Base-by-base conservation (phyloP, 306 rosid genomes). In the Crotalaria pallida region DNA sequence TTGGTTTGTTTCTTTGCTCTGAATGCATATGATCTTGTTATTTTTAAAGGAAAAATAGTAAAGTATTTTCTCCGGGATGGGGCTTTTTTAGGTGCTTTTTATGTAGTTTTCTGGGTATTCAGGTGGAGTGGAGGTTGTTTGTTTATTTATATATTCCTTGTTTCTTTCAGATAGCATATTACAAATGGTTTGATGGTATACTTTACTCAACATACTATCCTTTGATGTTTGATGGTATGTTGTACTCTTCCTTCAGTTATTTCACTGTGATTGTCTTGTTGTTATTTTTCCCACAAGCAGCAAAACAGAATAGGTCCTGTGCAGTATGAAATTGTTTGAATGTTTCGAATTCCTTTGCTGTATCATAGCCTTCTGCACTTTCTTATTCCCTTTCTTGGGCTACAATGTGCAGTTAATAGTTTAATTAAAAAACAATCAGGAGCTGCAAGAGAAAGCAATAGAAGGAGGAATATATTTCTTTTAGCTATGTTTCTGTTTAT, bases 1-100 rank as follows among this genome's bases (percentile, higher is more conserved):
- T 75, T 83, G 98, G 98, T 92, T 78, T 66, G 98, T 92, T 81
- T 89, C 90, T 81, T 59, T 58, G 60, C 86, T 69, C 77, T 52
- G 63, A 21, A 6, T 51, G 51, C 11, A 23, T 47, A n/a, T 16
- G 6, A 11, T 53, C 34, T 55, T 49, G 15, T 75, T 49, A 52
- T 38, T 63, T n/a, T 29, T n/a, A 56, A 33, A 69, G 18, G 60
- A 6, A 57, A 64, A 75, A 38, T 18, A 15, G 21, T 41, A 40
- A 58, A 63, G 11, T 18, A 17, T 59, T 13, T 45, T 48, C 10
- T 74, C 26, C 17, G 58, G 71, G 47, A 58, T 70, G 38, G n/a
- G 26, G 2, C 48, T 19, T 22, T 29, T 61, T 64, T 77, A 33
- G 52, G 27, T 56, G 21, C n/a, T 17, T 74, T 69, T 23, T 68